phyloP scores from a whole-genome alignment of 495 filamentous ascomycete genomes.

The Chaetomidium leptoderma region DNA sequence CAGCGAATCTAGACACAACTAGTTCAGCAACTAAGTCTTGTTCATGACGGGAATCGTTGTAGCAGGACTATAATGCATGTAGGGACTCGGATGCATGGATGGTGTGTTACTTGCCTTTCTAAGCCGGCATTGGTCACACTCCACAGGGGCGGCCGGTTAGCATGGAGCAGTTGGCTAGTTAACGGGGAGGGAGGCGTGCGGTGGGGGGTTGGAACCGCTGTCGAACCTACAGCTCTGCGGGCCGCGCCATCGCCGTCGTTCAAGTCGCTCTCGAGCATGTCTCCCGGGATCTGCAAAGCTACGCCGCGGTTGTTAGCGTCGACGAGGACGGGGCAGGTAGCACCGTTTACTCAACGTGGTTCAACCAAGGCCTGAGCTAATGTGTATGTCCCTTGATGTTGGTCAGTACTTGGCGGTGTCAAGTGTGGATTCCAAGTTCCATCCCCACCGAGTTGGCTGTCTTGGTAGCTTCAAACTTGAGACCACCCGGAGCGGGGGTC shows the following conservation, averaged over 20 bases:
- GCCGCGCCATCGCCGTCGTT: constrained; percentile 2
- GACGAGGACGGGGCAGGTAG: neutral
- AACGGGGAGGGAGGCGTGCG: neutral
- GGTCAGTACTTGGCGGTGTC: neutral
- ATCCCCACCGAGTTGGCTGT: neutral
- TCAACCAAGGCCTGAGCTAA: no score
- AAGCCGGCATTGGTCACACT: constrained; percentile 36
- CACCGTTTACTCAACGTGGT: neutral
- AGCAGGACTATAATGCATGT: neutral
- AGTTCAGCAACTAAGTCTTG: constrained; percentile 21
- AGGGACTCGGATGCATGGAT: neutral
- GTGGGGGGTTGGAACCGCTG: neutral
- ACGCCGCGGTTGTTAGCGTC: neutral
- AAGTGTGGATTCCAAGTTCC: neutral
- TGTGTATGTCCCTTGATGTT: no score
- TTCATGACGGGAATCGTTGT: neutral
- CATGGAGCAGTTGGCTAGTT: neutral
- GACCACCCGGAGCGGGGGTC: no score
- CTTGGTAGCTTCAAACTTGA: no score
- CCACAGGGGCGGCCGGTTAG: constrained; percentile 18
- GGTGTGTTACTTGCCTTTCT: constrained; percentile 25
- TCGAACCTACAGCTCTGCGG: constrained; percentile 15
- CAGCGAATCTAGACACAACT: constrained; percentile 54
- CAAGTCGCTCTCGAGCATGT: constrained; percentile 2
- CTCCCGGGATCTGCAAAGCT: no score